Percentiles rank a stretch among this genome's conserved stretches.
Evolutionary conservation across 208 protist species (phyloP).

Genomic region (Wallacemonas collosoma): DNA sequence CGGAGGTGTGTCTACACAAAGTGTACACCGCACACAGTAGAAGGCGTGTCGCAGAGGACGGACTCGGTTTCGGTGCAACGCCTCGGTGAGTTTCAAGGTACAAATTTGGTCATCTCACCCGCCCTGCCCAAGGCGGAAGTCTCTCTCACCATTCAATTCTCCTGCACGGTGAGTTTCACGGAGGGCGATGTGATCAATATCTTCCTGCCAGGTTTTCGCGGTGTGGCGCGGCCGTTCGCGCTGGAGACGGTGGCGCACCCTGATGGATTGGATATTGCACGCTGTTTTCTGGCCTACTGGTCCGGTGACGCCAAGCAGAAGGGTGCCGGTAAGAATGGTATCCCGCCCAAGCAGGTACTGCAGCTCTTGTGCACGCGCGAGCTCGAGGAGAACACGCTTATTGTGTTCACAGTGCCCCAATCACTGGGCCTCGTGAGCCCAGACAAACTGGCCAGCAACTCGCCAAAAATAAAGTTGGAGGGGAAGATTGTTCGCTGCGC

Average conservation of each 20-base stretch:
- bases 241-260: constrained; percentile 35
- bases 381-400: constrained; percentile 54
- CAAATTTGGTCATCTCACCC: constrained; percentile 51
- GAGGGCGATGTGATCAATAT: constrained; percentile 67
- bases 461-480: constrained; percentile 82
- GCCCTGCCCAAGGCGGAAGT: constrained; percentile 65
- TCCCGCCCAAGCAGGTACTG: constrained; percentile 66
- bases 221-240: constrained; percentile 50
- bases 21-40: not conserved
- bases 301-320: constrained; percentile 57
- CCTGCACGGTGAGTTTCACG: constrained; percentile 54
- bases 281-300: constrained; percentile 78
- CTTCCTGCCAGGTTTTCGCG: constrained; percentile 66
- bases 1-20: constrained; percentile 34
- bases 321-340: constrained; percentile 47
- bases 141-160: constrained; percentile 60
- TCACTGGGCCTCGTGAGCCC: constrained; percentile 58
- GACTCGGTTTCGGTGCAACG: not conserved
- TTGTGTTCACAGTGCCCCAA: constrained; percentile 55
- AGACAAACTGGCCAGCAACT: constrained; percentile 73
- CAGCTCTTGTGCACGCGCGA: constrained; percentile 57
- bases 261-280: constrained; percentile 39
- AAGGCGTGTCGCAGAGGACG: not conserved
- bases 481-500: constrained; percentile 41
- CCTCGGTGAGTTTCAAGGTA: constrained; percentile 60